Evolutionary conservation across 2,329 filamentous ascomycete genomes (phyloP).

Genomic region (Claviceps sp.): DNA sequence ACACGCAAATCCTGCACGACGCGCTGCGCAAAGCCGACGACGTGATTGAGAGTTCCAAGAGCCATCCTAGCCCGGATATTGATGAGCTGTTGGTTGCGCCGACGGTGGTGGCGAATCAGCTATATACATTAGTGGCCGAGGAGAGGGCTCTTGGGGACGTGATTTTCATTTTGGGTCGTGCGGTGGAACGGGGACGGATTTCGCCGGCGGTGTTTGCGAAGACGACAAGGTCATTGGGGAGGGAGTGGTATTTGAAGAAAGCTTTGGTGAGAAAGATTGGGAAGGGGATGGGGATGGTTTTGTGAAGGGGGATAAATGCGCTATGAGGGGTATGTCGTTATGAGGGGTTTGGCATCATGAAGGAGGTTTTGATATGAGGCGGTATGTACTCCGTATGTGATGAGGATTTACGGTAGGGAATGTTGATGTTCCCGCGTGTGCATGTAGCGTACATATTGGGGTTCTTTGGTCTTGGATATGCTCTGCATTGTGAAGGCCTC

Average conservation of each 20-base stretch:
- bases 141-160: slow-evolving; percentile 78
- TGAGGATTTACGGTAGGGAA: too few species aligned
- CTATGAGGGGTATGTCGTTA: too few species aligned
- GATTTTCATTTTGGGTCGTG: slow-evolving; percentile 67
- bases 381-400: background rate
- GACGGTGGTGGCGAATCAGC: slow-evolving; percentile 81
- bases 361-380: background rate
- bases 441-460: too few species aligned
- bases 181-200: slow-evolving; percentile 59
- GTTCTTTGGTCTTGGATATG: too few species aligned
- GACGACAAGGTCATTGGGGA: slow-evolving; percentile 58
- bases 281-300: slow-evolving; percentile 54
- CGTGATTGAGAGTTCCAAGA: slow-evolving; percentile 60
- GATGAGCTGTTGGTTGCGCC: slow-evolving; percentile 90
- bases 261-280: slow-evolving; percentile 67
- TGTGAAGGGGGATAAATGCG: slow-evolving; percentile 7
- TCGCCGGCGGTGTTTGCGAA: slow-evolving; percentile 63
- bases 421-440: too few species aligned
- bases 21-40: slow-evolving; percentile 66
- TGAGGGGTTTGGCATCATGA: too few species aligned
- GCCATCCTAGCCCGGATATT: slow-evolving; percentile 58
- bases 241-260: slow-evolving; percentile 78
- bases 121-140: slow-evolving; percentile 81
- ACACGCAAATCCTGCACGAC: slow-evolving; percentile 65
- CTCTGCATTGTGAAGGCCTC: too few species aligned